These are phyloP conservation scores for Nakazawaea populi DNA, from an alignment of 805 yeast species.

Conservation along the genomic window DNA sequence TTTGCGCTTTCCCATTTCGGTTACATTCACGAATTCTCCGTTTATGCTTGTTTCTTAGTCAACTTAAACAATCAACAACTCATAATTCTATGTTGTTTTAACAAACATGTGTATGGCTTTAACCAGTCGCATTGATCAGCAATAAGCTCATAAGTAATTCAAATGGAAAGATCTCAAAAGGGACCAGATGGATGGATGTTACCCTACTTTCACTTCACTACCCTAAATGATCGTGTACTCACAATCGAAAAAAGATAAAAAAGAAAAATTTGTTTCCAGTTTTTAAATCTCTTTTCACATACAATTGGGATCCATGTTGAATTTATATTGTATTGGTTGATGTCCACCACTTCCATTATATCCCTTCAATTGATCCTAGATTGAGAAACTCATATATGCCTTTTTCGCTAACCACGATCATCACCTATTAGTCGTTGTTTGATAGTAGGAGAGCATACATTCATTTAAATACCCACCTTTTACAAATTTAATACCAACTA, in stretches of 20 bases:
- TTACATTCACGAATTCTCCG: too few species aligned
- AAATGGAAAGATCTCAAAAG: too few species aligned
- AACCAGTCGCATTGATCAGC: too few species aligned
- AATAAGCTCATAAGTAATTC: too few species aligned
- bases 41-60: too few species aligned
- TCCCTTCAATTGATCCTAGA: conserved; percentile 1
- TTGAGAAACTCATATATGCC: conserved; percentile 7
- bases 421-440: conserved; percentile 9
- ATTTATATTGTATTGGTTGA: not conserved
- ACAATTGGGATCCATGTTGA: not conserved
- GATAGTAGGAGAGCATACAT: conserved; percentile 12
- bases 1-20: too few species aligned
- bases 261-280: not conserved
- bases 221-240: not conserved
- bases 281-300: not conserved
- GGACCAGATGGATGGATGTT: too few species aligned
- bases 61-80: too few species aligned
- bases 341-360: not conserved
- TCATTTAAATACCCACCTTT: too few species aligned
- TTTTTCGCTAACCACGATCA: conserved; percentile 12
- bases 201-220: not conserved
- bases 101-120: too few species aligned
- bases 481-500: too few species aligned
- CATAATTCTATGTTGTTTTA: too few species aligned
- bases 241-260: not conserved